Conservation (phyloP, 805 yeast genomes). For the Ogataea kodamae region DNA sequence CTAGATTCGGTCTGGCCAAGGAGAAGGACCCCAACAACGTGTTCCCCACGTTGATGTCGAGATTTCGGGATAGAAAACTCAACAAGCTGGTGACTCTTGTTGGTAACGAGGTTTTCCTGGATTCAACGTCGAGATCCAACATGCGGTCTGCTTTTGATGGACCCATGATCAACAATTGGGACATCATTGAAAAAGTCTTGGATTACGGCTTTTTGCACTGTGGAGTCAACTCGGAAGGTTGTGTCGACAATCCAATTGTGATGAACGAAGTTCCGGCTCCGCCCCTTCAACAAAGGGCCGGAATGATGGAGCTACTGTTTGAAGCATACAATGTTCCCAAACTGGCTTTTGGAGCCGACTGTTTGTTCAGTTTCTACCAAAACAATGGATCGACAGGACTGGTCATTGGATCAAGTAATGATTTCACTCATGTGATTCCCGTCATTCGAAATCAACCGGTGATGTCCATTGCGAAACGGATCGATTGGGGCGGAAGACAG, state of each 20-base stretch:
- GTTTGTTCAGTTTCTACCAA: constrained; percentile 70
- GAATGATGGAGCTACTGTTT: constrained; percentile 77
- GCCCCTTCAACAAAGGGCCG: constrained; percentile 64
- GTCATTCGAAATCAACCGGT: constrained; percentile 68
- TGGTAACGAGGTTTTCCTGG: constrained; percentile 79
- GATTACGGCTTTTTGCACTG: constrained; percentile 83
- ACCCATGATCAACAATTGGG: constrained; percentile 87
- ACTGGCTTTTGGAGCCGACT: constrained; percentile 78
- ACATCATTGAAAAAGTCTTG: constrained; percentile 71
- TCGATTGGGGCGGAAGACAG: constrained; percentile 89
- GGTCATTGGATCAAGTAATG: constrained; percentile 81
- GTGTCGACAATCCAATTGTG: constrained; percentile 73
- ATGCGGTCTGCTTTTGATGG: constrained; percentile 86
- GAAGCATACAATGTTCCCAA: constrained; percentile 78
- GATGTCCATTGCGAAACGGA: constrained; percentile 66
- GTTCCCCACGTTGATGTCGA: constrained; percentile 67
- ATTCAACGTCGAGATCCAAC: constrained; percentile 62
- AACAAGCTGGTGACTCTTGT: constrained; percentile 60
- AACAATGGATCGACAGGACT: constrained; percentile 62
- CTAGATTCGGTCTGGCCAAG: constrained; percentile 59
- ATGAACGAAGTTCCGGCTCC: constrained; percentile 76
- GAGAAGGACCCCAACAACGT: constrained; percentile 48
- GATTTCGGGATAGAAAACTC: constrained; percentile 75
- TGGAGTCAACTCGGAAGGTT: constrained; percentile 53
- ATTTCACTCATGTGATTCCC: constrained; percentile 79